Evolutionary conservation across 2,329 filamentous ascomycete species (phyloP), one percentile per base, ranked within the genome.

Genomic region (Fusarium mangiferae): DNA sequence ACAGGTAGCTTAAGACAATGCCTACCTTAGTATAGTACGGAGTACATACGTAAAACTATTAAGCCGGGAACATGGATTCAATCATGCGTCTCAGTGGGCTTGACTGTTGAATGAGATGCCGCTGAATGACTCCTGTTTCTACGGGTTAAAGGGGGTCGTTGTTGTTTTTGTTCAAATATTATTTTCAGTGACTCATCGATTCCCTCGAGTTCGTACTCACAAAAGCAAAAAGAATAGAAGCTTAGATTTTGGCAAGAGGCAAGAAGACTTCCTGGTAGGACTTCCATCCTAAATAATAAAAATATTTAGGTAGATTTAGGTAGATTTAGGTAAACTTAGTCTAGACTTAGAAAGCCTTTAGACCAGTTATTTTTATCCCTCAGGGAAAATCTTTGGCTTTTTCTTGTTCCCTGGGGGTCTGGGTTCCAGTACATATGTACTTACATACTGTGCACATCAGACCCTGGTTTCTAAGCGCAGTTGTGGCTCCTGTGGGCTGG

Each of bases 401-500:
- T 51, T 24, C 28, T 24, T 24, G n/a, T 24, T 35, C n/a, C n/a
- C 30, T 35, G n/a, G n/a, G 30, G 20, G 49, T 7, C 13, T 24
- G 26, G 59, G 38, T 58, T 60, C 42, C 38, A 38, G 62, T 51
- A 44, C 33, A 36, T 12, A 30, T 30, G 30, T 12, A 30, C 30
- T 30, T 30, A 30, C 30, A 30, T 28, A 39, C 45, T 48, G 44
- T 46, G 20, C 26, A 48, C 28, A 54, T 22, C n/a, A 41, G 28
- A 46, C 65, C 65, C 65, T 61, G 39, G 65, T 35, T 42, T 57
- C 48, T 44, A 49, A 52, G 59, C 17, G 57, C 67, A 74, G 71
- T 74, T 74, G 71, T 74, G 71, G 71, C 67, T 74, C 51, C 54
- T 46, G 24, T 59, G 48, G 57, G 57, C 35, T 24, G n/a, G 38